phyloP scores from a whole-genome alignment of 306 rosid species.

The Urtica urens region DNA sequence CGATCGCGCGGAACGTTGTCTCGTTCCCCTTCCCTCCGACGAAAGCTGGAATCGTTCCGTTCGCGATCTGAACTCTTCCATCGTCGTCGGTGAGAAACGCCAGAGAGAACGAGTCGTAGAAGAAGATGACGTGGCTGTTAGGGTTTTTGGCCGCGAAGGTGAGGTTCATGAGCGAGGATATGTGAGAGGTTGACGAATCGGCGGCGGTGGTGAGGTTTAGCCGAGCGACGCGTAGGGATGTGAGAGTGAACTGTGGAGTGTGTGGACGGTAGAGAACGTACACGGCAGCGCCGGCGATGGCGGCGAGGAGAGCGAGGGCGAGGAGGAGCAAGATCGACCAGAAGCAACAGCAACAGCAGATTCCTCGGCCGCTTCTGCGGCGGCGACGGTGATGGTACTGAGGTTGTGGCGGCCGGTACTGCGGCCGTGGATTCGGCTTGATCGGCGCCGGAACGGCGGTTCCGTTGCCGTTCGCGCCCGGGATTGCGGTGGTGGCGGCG shows the following conservation, averaged over 20 bases:
- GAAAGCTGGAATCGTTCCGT: slow-evolving; percentile 61
- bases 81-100: slow-evolving; percentile 23
- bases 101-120: slow-evolving; percentile 49
- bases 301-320: slow-evolving; percentile 41
- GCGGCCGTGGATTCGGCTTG: slow-evolving; percentile 49
- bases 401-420: slow-evolving; percentile 61
- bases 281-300: slow-evolving; percentile 63
- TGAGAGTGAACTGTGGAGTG: slow-evolving; percentile 73
- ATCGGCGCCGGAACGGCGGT: slow-evolving; percentile 11
- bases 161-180: slow-evolving; percentile 56
- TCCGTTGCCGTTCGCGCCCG: slow-evolving; percentile 25
- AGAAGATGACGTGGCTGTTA: slow-evolving; percentile 65
- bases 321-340: slow-evolving; percentile 62
- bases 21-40: slow-evolving; percentile 49
- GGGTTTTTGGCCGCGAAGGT: slow-evolving; percentile 68
- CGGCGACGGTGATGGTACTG: slow-evolving; percentile 29
- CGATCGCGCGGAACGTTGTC: slow-evolving; percentile 41
- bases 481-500: not conserved
- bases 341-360: slow-evolving; percentile 94
- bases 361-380: slow-evolving; percentile 45
- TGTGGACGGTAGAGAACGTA: slow-evolving; percentile 86
- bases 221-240: slow-evolving; percentile 65
- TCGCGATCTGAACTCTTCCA: slow-evolving; percentile 51
- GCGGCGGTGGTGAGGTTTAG: slow-evolving; percentile 64
- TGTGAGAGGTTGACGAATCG: slow-evolving; percentile 61